Evolutionary conservation across 2,329 filamentous ascomycete species (phyloP).

Genomic region (Phialocephala sp.): DNA sequence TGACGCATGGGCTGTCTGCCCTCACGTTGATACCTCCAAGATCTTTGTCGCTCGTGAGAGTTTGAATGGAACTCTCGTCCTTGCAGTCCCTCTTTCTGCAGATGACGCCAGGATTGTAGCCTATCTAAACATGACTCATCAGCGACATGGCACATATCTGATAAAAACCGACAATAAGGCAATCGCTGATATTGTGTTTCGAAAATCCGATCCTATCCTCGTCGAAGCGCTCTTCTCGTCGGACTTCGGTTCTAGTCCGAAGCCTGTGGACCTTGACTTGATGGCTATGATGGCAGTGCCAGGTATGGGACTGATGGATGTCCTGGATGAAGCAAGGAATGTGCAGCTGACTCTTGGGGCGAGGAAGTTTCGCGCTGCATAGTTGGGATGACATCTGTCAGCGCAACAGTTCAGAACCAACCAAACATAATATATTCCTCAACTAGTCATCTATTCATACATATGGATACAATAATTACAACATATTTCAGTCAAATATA

Average conservation of each 20-base stretch:
- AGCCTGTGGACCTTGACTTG: neutral
- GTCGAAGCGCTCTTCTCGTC: neutral
- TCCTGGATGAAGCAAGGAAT: neutral
- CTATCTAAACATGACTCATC: conserved; percentile 16
- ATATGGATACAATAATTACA: neutral
- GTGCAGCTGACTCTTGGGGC: neutral
- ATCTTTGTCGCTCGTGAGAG: conserved; percentile 5
- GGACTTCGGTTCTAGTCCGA: neutral
- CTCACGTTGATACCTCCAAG: neutral
- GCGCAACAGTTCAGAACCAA: no score
- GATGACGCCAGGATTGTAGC: neutral
- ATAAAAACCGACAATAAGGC: conserved; percentile 1
- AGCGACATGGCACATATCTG: conserved; percentile 17
- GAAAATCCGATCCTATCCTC: neutral
- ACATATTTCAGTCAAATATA: neutral
- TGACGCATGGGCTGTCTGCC: neutral
- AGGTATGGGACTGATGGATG: neutral
- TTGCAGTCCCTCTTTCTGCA: neutral
- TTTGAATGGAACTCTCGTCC: conserved; percentile 12
- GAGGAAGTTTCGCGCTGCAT: neutral
- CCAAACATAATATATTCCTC: no score
- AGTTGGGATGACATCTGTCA: neutral
- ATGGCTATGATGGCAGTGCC: neutral
- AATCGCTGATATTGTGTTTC: conserved; percentile 10
- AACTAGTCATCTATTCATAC: neutral